These are phyloP conservation scores for Aureococcus anophagefferens DNA, from an alignment of 108 stramenopile genomes.

Conservation along the genomic window DNA sequence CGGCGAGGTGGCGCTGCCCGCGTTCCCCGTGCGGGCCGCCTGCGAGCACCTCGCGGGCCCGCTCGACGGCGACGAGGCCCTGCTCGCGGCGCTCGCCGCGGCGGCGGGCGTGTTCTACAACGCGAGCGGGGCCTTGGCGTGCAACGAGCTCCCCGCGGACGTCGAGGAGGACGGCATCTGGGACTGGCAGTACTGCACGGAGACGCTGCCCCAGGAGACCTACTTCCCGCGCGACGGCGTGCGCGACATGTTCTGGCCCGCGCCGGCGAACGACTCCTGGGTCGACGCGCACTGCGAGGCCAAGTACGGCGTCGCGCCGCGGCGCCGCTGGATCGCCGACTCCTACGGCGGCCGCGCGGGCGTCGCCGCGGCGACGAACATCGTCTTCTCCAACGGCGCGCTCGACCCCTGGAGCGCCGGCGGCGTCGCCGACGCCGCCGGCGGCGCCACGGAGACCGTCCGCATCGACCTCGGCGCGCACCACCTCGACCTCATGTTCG, in stretches of 20 bases:
- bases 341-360: conserved; percentile 47
- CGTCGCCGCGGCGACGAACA: conserved; percentile 47
- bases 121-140: neutral
- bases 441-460: too few species aligned
- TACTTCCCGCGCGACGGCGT: too few species aligned
- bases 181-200: conserved; percentile 16
- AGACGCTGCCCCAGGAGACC: conserved; percentile 1
- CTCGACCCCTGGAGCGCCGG: conserved; percentile 74
- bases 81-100: neutral
- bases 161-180: conserved; percentile 6
- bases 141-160: conserved; percentile 2
- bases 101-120: conserved; percentile 17
- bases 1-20: conserved; percentile 10
- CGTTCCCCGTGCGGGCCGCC: conserved; percentile 12
- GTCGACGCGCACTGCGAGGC: too few species aligned
- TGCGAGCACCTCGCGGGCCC: conserved; percentile 2
- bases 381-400: conserved; percentile 72
- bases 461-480: conserved; percentile 58
- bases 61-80: neutral
- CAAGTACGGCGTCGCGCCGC: too few species aligned
- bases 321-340: too few species aligned
- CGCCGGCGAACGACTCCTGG: conserved; percentile 15
- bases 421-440: conserved; percentile 40
- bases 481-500: conserved; percentile 77
- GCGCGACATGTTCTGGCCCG: conserved; percentile 20